phyloP scores from a whole-genome alignment of 2,329 filamentous ascomycete genomes.

The Emergomyces orientalis region DNA sequence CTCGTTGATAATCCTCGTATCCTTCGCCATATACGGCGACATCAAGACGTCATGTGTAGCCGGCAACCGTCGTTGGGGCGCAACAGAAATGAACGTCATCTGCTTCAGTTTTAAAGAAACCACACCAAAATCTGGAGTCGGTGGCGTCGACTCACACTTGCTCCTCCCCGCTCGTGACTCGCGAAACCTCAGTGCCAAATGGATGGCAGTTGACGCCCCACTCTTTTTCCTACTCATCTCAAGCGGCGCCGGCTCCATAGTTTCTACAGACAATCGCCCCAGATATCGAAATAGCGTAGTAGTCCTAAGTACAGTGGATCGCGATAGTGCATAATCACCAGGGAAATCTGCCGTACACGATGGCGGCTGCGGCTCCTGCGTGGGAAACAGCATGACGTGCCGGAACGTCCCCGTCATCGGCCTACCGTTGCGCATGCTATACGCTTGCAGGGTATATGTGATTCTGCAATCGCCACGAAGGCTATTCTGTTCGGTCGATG shows the following conservation, averaged over 20 bases:
- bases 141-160: neutral
- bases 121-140: constrained; percentile 1
- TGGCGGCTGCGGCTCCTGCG: constrained; percentile 8
- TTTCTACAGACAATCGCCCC: constrained; percentile 4
- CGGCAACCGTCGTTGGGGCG: constrained; percentile 7
- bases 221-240: constrained; percentile 6
- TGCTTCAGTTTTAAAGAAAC: constrained; percentile 6
- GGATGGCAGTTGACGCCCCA: constrained; percentile 6
- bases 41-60: constrained; percentile 5
- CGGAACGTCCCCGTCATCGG: neutral
- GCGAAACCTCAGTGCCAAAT: constrained; percentile 3
- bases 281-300: neutral
- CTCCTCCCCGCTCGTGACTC: neutral
- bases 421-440: constrained; percentile 1
- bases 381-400: constrained; percentile 6
- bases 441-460: constrained; percentile 6
- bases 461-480: constrained; percentile 5
- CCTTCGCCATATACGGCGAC: constrained; percentile 6
- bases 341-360: constrained; percentile 10
- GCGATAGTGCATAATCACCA: constrained; percentile 6
- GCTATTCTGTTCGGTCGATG: neutral
- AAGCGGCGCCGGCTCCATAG: constrained; percentile 7
- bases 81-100: constrained; percentile 9
- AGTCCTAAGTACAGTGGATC: neutral
- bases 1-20: neutral